phyloP scores from a whole-genome alignment of 2,329 filamentous ascomycete genomes.

The Apiospora malaysiana region DNA sequence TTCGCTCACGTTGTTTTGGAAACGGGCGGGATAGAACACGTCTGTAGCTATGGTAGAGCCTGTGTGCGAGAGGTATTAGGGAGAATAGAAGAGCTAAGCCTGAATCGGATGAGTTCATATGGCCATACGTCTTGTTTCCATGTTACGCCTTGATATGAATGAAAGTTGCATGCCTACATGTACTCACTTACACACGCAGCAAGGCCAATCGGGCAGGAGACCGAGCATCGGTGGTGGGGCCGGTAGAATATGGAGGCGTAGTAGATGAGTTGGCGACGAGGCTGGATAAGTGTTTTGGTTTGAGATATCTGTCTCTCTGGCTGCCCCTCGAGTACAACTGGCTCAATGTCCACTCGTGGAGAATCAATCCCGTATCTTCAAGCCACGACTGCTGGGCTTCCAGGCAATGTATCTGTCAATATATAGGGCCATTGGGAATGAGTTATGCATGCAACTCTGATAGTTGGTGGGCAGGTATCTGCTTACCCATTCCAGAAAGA shows the following conservation, averaged over 20 bases:
- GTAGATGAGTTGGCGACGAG: background rate
- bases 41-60: too few species aligned
- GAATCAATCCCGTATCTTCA: background rate
- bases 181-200: background rate
- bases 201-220: slow-evolving; percentile 1
- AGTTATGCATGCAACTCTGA: too few species aligned
- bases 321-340: background rate
- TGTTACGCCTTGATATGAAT: too few species aligned
- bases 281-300: background rate
- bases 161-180: background rate
- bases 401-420: too few species aligned
- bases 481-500: too few species aligned
- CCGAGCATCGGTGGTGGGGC: background rate
- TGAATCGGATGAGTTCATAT: too few species aligned
- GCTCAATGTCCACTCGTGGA: background rate
- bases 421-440: too few species aligned
- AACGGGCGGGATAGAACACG: background rate
- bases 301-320: background rate
- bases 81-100: too few species aligned
- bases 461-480: too few species aligned
- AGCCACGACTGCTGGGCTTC: too few species aligned
- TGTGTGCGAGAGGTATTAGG: too few species aligned
- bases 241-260: background rate
- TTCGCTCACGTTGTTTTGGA: background rate
- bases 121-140: too few species aligned